Evolutionary conservation across 2,329 filamentous ascomycete genomes (phyloP).

Genomic region (Knoxdaviesia proteae): DNA sequence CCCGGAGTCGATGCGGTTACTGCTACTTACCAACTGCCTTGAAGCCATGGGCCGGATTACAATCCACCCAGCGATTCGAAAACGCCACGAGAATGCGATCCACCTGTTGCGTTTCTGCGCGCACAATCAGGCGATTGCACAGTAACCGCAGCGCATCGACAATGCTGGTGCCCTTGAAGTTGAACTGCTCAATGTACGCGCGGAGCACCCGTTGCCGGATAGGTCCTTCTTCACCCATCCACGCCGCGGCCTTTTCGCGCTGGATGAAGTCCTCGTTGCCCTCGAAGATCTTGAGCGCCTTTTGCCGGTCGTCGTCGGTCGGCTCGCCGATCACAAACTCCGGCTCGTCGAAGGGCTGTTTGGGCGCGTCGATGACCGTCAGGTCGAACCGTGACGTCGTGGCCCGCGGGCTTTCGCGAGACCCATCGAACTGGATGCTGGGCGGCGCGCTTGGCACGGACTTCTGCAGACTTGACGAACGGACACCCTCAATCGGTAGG

Average conservation of each 20-base stretch:
- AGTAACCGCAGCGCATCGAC: slow-evolving; percentile 58
- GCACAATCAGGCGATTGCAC: slow-evolving; percentile 62
- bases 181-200: slow-evolving; percentile 85
- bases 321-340: slow-evolving; percentile 36
- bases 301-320: slow-evolving; percentile 50
- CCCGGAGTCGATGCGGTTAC: not conserved
- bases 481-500: slow-evolving; percentile 18
- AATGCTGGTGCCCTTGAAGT: slow-evolving; percentile 67
- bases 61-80: slow-evolving; percentile 76
- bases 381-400: too few relatives aligned
- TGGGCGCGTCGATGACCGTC: too few relatives aligned
- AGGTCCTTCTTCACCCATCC: slow-evolving; percentile 60
- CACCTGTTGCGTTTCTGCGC: slow-evolving; percentile 89
- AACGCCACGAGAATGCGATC: slow-evolving; percentile 85
- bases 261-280: slow-evolving; percentile 64
- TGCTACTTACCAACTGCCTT: slow-evolving; percentile 51
- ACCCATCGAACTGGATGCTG: slow-evolving; percentile 10
- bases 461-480: slow-evolving; percentile 8
- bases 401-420: slow-evolving; percentile 9
- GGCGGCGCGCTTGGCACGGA: slow-evolving; percentile 15
- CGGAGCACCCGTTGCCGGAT: slow-evolving; percentile 35
- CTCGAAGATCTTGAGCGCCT: slow-evolving; percentile 66
- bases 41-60: slow-evolving; percentile 85
- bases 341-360: slow-evolving; percentile 26
- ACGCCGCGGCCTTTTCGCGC: slow-evolving; percentile 64